Evolutionary conservation across 73 alveolate species (phyloP).

Genomic region (Tetrahymena thermophila): DNA sequence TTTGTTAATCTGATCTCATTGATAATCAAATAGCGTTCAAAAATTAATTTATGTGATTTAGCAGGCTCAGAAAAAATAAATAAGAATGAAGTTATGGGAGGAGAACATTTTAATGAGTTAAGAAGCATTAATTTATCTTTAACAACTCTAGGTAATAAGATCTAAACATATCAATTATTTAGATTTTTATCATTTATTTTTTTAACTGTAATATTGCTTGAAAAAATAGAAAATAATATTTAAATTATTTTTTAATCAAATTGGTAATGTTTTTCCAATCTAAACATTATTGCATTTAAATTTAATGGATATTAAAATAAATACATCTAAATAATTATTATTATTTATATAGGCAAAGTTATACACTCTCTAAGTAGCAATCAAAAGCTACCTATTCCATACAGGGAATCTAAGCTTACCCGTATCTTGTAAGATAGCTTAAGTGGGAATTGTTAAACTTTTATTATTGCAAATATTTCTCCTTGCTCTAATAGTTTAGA

Average conservation of each 20-base stretch:
- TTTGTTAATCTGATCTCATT: background rate
- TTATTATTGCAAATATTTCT: constrained; percentile 72
- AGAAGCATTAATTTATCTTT: constrained; percentile 73
- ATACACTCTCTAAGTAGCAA: constrained; percentile 26
- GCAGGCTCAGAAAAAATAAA: constrained; percentile 91
- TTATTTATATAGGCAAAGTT: background rate
- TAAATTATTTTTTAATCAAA: too few relatives aligned
- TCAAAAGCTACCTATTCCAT: constrained; percentile 57
- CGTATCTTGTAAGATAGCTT: constrained; percentile 75
- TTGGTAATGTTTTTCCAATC: too few relatives aligned
- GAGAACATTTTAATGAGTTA: constrained; percentile 69
- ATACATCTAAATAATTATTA: too few relatives aligned
- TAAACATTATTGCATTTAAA: too few relatives aligned
- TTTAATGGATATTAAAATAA: too few relatives aligned
- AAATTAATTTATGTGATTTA: constrained; percentile 78
- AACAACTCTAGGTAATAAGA: constrained; percentile 80
- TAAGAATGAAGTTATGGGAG: constrained; percentile 66
- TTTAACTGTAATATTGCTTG: too few relatives aligned
- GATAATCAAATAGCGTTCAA: background rate
- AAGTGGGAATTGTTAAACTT: constrained; percentile 77
- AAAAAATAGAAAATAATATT: too few relatives aligned
- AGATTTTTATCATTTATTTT: too few relatives aligned
- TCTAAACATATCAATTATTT: background rate
- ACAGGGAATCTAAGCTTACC: constrained; percentile 83
- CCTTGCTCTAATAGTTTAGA: constrained; percentile 68